phyloP scores from a whole-genome alignment of 2,329 filamentous ascomycete species.

The Trichoderma atroviride region DNA sequence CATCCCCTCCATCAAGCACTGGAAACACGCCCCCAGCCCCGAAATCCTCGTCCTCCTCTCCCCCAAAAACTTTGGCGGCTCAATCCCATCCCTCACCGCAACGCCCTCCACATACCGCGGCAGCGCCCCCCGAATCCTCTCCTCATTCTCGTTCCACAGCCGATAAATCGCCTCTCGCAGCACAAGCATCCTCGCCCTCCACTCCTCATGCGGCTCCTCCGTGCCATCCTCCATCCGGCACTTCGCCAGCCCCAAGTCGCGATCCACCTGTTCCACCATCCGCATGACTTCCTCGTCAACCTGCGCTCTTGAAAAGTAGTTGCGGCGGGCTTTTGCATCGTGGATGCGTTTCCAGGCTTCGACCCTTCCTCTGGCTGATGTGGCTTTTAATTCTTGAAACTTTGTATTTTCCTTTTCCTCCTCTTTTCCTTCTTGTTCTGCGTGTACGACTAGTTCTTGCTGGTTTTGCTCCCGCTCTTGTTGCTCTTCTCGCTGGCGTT shows the following conservation, averaged over 20 bases:
- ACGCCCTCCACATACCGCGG: constrained; percentile 37
- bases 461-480: not conserved
- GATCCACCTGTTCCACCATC: constrained; percentile 8
- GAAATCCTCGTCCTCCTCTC: not conserved
- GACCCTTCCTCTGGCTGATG: not conserved
- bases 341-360: not conserved
- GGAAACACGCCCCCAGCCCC: constrained; percentile 30
- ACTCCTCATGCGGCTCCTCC: constrained; percentile 11
- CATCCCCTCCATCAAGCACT: constrained; percentile 32
- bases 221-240: not conserved
- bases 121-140: constrained; percentile 17
- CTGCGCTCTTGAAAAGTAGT: constrained; percentile 8
- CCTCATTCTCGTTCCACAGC: constrained; percentile 28
- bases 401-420: not conserved
- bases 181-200: not conserved
- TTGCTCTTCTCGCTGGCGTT: not conserved
- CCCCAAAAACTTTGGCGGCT: constrained; percentile 30
- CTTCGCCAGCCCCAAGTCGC: not conserved
- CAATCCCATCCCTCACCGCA: constrained; percentile 30
- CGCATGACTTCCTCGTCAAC: constrained; percentile 7
- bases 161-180: not conserved
- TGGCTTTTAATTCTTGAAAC: not conserved
- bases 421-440: not conserved
- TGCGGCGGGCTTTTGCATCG: not conserved
- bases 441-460: not conserved